Evolutionary conservation across 2,329 filamentous ascomycete species (phyloP).

Genomic region (Allantophomopsis lycopodina): DNA sequence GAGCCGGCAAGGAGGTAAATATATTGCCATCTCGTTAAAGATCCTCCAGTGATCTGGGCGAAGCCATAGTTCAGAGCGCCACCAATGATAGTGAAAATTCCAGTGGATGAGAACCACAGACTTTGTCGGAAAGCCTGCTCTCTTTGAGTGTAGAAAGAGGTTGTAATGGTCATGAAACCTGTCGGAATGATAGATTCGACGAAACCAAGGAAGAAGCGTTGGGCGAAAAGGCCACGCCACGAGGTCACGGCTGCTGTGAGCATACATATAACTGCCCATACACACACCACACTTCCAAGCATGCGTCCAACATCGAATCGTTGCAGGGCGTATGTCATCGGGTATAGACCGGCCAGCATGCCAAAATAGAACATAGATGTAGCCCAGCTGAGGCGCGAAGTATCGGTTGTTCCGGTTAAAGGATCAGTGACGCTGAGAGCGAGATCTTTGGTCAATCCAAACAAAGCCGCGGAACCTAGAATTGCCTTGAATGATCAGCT

Average conservation of each 20-base stretch:
- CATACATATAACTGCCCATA: slow-evolving; percentile 57
- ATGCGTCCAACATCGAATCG: slow-evolving; percentile 51
- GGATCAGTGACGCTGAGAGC: slow-evolving; percentile 37
- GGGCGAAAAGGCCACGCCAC: slow-evolving; percentile 48
- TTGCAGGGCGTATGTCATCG: slow-evolving; percentile 58
- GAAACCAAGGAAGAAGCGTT: slow-evolving; percentile 50
- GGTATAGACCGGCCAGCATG: slow-evolving; percentile 61
- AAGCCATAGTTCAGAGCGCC: slow-evolving; percentile 54
- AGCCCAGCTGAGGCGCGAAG: slow-evolving; percentile 59
- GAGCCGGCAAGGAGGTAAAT: slow-evolving; percentile 54
- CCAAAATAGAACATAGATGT: slow-evolving; percentile 73
- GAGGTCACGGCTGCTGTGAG: slow-evolving; percentile 52
- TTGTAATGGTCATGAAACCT: slow-evolving; percentile 50
- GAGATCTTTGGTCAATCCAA: slow-evolving; percentile 64
- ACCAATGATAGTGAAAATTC: slow-evolving; percentile 44
- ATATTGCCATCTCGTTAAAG: slow-evolving; percentile 51
- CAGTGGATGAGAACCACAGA: slow-evolving; percentile 49
- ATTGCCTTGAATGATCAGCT: slow-evolving; percentile 37
- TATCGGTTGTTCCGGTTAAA: slow-evolving; percentile 37
- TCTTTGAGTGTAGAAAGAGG: slow-evolving; percentile 47
- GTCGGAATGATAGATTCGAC: slow-evolving; percentile 53
- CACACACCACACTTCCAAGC: slow-evolving; percentile 45
- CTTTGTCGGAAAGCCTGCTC: slow-evolving; percentile 52
- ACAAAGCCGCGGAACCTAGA: slow-evolving; percentile 56
- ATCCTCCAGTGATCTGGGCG: slow-evolving; percentile 41